Base-by-base conservation (phyloP, 2,329 filamentous ascomycete species). In the Apiospora kogelbergensis region DNA sequence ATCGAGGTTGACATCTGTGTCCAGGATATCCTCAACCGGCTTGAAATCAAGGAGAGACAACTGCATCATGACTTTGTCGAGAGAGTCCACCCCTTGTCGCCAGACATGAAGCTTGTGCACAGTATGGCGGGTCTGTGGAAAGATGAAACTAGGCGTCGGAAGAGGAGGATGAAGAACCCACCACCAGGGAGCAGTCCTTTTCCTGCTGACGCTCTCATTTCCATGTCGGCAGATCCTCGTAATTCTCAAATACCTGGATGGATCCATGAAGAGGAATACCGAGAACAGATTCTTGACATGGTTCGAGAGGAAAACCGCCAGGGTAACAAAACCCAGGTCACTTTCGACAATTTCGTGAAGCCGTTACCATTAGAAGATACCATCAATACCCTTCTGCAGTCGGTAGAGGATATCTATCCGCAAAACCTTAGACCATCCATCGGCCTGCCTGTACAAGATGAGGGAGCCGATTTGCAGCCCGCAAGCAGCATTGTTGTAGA, bases 101-200 rank as follows among this genome's bases (percentile, higher is more conserved):
- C 85, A 0, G 90, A 93, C 72, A 84, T 95, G 76, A 97, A 97
- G 76, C 85, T 97, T 13, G 95, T 99, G 6, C 90, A 93, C 76
- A 99, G 96, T 72, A 95, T 99, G 93, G 94, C 94, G 68, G 92
- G 93, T 0, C 81, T 99, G 2, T 99, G 96, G 96, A 90, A 90
- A 77, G 94, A 97, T 74, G 96, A 98, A 79, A 93, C 91, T 0
- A 90, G 89, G 69, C 88, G 95, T 60, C 88, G 95, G 41, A 95
- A 93, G 79, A 85, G 87, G 64, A 88, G 88, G 63, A 91, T 95
- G 87, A 87, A 89, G 1, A 83, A 91, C 63, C 81, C 81, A 6
- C 84, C 89, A 72, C 85, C 89, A 41, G 88, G 85, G 6, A 93
- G 89, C 74, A 95, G 88, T 71, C 93, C 94, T 0, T 97, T 97